Base-by-base conservation (phyloP, 768 basidiomycete species). In the Tulasnella sp. region DNA sequence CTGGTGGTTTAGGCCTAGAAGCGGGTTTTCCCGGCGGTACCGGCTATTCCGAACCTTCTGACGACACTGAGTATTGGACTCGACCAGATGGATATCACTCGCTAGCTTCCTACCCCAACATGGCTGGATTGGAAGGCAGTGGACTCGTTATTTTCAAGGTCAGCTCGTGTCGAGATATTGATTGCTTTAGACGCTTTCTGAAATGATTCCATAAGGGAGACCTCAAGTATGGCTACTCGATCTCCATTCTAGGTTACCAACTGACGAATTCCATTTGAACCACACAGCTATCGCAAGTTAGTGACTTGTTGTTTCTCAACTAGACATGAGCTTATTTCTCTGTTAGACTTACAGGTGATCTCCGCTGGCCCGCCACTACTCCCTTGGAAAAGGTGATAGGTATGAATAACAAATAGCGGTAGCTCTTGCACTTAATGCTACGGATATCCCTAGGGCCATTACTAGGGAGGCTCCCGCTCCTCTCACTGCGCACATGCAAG, bases 401-500 rank as follows among this genome's bases (percentile, higher is more conserved):
- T 77, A 57, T 54, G 68, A 45, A 12, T 35, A 19, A 22, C n/a
- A n/a, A 20, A 31, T 3, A 48, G 46, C 32, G 53, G 37, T 47
- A 25, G n/a, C 52, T 27, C 9, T 47, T 8, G 27, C 22, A 48
- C 22, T 37, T 15, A 15, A 5, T 45, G 9, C 41, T 31, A 35
- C 33, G 37, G 41, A n/a, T 12, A 37, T 34, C 13, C 53, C 42
- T 58, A 81, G 87, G 90, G 4, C 84, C 86, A 2, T 65, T 96
- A 8, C 76, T 77, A 0, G 83, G 85, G 1, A 68, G 79, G 7
- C 85, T 93, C 66, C 82, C 84, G 0, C 62, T 95, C 6, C 66
- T 96, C 22, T 88, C 86, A 60, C 67, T 96, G 53, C 75, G 93
- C 15, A 98, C 93, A 1, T 88, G 83, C 70, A 99, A 99, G 64